A percentile compares a stretch with the other conserved stretches of the same genome.
These are phyloP conservation scores for Neoboletus magnificus DNA, from an alignment of 768 basidiomycete genomes.

Conservation along the genomic window DNA sequence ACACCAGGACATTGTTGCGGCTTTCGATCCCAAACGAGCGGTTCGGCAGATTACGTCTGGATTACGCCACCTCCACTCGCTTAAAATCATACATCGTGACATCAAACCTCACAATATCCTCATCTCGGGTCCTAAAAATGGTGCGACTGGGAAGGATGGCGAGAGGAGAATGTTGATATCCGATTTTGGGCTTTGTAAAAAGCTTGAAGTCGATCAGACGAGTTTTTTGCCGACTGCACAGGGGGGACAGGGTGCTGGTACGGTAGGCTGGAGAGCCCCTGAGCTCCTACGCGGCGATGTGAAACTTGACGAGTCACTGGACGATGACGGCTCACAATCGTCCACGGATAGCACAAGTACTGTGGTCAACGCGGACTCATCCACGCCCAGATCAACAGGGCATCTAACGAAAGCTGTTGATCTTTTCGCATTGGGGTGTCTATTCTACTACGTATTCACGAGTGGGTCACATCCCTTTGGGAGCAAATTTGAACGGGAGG, in stretches of 20 bases:
- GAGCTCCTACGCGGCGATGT: constrained; percentile 95
- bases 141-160: constrained; percentile 37
- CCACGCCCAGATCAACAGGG: constrained; percentile 38
- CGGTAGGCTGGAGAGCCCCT: constrained; percentile 96
- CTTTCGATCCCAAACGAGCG: constrained; percentile 86
- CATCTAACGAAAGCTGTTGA: constrained; percentile 93
- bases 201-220: constrained; percentile 92
- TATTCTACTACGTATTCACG: constrained; percentile 91
- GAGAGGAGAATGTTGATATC: constrained; percentile 86
- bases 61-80: constrained; percentile 82
- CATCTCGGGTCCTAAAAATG: constrained; percentile 66
- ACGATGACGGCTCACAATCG: constrained; percentile 62
- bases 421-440: constrained; percentile 92
- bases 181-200: constrained; percentile 96
- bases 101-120: constrained; percentile 99
- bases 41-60: constrained; percentile 85
- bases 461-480: constrained; percentile 93
- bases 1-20: constrained; percentile 70
- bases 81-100: constrained; percentile 97
- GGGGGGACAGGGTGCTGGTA: constrained; percentile 86
- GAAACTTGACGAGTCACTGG: constrained; percentile 75
- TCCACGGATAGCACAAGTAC: constrained; percentile 64
- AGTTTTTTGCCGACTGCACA: constrained; percentile 92
- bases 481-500: constrained; percentile 87
- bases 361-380: constrained; percentile 29